phyloP scores from a whole-genome alignment of 306 rosid species.

The Senna tora region DNA sequence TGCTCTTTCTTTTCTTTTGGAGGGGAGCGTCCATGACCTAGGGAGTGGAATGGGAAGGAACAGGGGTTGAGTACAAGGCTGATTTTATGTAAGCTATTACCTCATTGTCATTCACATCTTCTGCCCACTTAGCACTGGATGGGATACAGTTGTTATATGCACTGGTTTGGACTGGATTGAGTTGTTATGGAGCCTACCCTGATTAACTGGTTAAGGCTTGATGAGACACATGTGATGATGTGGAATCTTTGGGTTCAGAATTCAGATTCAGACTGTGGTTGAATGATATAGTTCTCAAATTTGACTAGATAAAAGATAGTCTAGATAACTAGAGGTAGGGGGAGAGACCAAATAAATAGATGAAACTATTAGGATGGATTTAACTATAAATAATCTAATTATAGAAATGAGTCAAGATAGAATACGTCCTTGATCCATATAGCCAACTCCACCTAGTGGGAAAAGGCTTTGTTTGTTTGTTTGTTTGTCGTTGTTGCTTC shows the following conservation, averaged over 20 bases:
- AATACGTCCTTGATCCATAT: too few species aligned
- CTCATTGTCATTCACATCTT: not conserved
- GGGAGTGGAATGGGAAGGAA: not conserved
- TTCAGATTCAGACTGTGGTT: not conserved
- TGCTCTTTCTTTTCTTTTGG: not conserved
- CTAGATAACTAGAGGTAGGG: too few species aligned
- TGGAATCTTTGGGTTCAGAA: conserved; percentile 19
- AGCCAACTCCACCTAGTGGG: too few species aligned
- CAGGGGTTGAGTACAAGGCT: not conserved
- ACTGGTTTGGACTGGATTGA: not conserved
- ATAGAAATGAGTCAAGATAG: too few species aligned
- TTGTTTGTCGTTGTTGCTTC: too few species aligned
- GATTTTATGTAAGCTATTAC: not conserved
- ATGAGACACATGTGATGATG: not conserved
- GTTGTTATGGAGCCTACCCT: not conserved
- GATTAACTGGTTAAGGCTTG: not conserved
- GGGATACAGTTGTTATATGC: too few species aligned
- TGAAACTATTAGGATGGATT: too few species aligned
- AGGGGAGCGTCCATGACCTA: not conserved
- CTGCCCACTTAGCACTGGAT: not conserved
- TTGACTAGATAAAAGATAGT: too few species aligned
- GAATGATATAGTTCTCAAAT: conserved; percentile 7
- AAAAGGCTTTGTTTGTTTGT: too few species aligned
- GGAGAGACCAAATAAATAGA: too few species aligned
- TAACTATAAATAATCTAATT: too few species aligned